Base-by-base conservation (phyloP, 352 stramenopile genomes). In the Blastocystis sp. region DNA sequence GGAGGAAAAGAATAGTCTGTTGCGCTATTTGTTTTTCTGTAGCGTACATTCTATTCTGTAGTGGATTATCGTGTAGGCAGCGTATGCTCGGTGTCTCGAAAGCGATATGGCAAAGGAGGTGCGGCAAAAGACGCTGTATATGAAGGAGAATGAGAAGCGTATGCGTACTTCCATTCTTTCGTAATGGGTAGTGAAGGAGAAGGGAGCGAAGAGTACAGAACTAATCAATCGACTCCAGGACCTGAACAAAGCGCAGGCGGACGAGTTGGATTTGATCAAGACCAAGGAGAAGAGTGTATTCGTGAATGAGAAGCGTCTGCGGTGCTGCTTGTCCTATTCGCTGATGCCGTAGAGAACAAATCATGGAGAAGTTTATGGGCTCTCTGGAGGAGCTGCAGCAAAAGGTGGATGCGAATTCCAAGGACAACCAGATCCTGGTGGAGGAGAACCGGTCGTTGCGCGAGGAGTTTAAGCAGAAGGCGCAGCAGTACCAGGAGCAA, bases 61-160 rank as follows among this genome's bases (percentile, higher is more conserved):
- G 28, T 11, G 0, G 28, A 24, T 70, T 43, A 19, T 14, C 48
- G n/a, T 69, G 4, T 66, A 84, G 74, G 74, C 69, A 3, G 45
- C 52, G 21, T 84, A 48, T 68, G 43, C 34, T 60, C 48, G 74
- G 21, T 84, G 74, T 69, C 34, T 84, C 14, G 74, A 84, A 57
- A 84, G 74, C 34, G 74, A 84, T 52, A 24, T 84, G 57, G 48
- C 74, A 21, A 84, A 69, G 60, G 74, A 84, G 43, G 28, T 52
- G 21, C 68, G 66, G 69, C 45, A 66, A 42, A 68, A 69, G 45
- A 54, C 45, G 17, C 17, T 68, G 7, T 59, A 69, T 28, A 69
- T 48, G 28, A 21, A 61, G 43, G 74, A 84, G n/a, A 84, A 84
- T 52, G 74, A 84, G 74, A 84, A 69, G 17, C 48, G 74, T 84